phyloP scores from a whole-genome alignment of 148 eudicot genomes.

The Pharnaceum exiguum region DNA sequence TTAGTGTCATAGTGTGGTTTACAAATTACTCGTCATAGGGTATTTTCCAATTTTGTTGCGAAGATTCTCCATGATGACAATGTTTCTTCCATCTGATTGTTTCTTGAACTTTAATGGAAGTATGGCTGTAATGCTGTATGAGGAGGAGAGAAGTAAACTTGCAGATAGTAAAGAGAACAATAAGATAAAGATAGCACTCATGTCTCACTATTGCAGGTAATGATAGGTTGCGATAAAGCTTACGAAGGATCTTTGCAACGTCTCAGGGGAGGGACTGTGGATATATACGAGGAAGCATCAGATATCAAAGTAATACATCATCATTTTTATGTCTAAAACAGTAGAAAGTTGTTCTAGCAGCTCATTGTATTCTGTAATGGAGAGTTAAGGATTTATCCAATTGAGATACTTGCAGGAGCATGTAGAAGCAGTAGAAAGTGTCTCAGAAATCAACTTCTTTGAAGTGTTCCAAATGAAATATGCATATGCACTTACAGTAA shows the following conservation, averaged over 20 bases:
- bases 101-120: too few relatives aligned
- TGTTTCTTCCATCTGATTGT: not conserved
- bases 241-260: constrained; percentile 33
- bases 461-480: constrained; percentile 45
- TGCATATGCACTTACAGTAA: constrained; percentile 45
- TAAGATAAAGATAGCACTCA: not conserved
- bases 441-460: constrained; percentile 26
- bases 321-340: not conserved
- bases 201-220: constrained; percentile 42
- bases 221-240: constrained; percentile 39
- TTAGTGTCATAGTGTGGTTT: too few relatives aligned
- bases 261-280: constrained; percentile 51
- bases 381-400: not conserved
- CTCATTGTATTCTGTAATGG: not conserved
- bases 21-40: too few relatives aligned
- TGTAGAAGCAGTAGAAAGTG: constrained; percentile 21
- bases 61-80: too few relatives aligned
- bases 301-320: constrained; percentile 46
- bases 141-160: not conserved
- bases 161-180: not conserved
- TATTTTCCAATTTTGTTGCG: too few relatives aligned
- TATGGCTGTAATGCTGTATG: too few relatives aligned
- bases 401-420: constrained; percentile 31
- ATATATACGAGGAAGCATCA: constrained; percentile 55
- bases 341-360: too few relatives aligned